Base-by-base conservation (phyloP, 2,329 filamentous ascomycete species). In the Trichoderma pleuroti region DNA sequence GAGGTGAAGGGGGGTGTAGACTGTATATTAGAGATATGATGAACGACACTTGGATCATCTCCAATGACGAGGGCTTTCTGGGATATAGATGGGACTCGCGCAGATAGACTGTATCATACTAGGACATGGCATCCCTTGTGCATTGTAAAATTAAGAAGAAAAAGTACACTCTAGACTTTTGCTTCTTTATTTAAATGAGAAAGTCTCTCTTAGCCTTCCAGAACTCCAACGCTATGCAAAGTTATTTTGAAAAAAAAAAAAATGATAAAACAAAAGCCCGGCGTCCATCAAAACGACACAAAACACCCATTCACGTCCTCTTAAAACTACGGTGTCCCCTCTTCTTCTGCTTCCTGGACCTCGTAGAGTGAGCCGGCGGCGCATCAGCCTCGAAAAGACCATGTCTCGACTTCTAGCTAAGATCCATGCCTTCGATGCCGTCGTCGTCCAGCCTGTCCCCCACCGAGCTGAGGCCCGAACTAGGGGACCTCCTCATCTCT, bases 401-500 rank as follows among this genome's bases (percentile, higher is more conserved):
- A 36, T 26, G 16, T 46, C 49, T 12, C 16, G 30, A 39, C 21
- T 71, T 54, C 73, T 78, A 82, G 60, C 79, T 81, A 73, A 85
- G 73, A 67, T 86, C 83, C 84, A 87, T 86, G 30, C 82, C 82
- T 26, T 83, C 82, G 46, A 78, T 80, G 42, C 80, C 77, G 21
- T 82, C 82, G 2, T 80, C 81, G 63, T 83, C 81, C 39, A 82
- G 76, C 61, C 80, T 77, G 72, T 87, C 86, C 3, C 84, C 85
- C 2, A 89, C 81, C 4, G 87, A 89, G 73, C 87, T 89, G 10
- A 89, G 80, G 1, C 86, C 86, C 3, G 87, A 89, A 72, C 86
- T 89, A 21, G 81, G 82, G 21, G 85, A 83, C 62, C 85, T 84
- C 63, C 85, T 78, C 36, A 84, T 84, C 18, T 82, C 77, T 7